Evolutionary conservation across 73 alveolate species (phyloP).

Genomic region (Halteria grandinella): DNA sequence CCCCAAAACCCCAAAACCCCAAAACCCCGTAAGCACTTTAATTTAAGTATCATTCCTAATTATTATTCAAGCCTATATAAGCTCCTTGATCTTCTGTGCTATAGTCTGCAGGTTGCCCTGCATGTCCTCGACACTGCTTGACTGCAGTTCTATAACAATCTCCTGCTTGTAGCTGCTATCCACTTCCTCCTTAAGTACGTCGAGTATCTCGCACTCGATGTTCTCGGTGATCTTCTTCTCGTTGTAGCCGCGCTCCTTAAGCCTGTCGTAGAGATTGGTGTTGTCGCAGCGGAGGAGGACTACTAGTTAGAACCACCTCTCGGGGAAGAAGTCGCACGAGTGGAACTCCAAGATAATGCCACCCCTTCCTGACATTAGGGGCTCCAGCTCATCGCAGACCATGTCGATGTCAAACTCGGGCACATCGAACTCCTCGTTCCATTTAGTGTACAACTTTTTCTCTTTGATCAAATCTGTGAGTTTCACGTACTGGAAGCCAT

Average conservation of each 20-base stretch:
- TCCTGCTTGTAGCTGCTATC: constrained; percentile 82
- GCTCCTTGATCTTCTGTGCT: constrained; percentile 34
- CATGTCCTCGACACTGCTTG: constrained; percentile 87
- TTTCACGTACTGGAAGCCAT: constrained; percentile 87
- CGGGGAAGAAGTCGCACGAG: constrained; percentile 95
- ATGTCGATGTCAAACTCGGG: constrained; percentile 97
- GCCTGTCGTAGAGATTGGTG: constrained; percentile 94
- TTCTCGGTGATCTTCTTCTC: constrained; percentile 96
- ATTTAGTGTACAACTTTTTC: constrained; percentile 89
- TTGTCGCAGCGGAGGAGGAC: constrained; percentile 92
- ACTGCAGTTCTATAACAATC: constrained; percentile 81
- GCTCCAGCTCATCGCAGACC: constrained; percentile 95
- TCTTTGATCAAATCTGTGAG: constrained; percentile 88
- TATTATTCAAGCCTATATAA: too few relatives aligned
- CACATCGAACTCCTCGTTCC: constrained; percentile 96
- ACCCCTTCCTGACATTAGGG: constrained; percentile 73
- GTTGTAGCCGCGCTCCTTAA: constrained; percentile 92
- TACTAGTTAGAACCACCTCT: constrained; percentile 91
- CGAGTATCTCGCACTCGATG: constrained; percentile 97
- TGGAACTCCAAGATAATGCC: constrained; percentile 97
- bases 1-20: too few relatives aligned
- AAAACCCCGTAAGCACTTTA: too few relatives aligned
- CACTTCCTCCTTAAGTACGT: constrained; percentile 95
- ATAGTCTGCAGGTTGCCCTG: constrained; percentile 69
- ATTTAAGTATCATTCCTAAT: too few relatives aligned